Evolutionary conservation across 768 basidiomycete genomes (phyloP).

Genomic region (Mycena filopes): DNA sequence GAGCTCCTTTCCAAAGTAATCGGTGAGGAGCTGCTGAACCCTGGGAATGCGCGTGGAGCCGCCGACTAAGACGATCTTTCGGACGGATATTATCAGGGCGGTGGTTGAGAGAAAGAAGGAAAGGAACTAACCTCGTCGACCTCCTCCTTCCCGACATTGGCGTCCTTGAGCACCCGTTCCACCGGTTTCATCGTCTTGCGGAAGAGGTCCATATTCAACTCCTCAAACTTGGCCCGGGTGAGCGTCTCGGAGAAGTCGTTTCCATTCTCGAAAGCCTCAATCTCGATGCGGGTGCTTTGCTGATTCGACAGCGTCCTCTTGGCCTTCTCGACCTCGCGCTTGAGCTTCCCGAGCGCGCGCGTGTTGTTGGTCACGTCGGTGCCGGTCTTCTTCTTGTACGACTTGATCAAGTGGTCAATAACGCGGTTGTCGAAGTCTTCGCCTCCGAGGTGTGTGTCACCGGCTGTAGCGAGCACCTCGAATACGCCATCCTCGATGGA

Average conservation of each 20-base stretch:
- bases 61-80: constrained; percentile 61
- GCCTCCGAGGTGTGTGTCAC: constrained; percentile 79
- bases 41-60: constrained; percentile 81
- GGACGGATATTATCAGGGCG: neutral
- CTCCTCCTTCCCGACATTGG: constrained; percentile 80
- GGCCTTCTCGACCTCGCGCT: constrained; percentile 78
- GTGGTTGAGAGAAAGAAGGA: neutral
- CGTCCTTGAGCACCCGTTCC: constrained; percentile 85
- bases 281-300: constrained; percentile 65
- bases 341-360: constrained; percentile 75
- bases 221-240: constrained; percentile 87
- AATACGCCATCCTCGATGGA: constrained; percentile 77
- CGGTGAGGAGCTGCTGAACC: constrained; percentile 71
- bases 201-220: constrained; percentile 86
- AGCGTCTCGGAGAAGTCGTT: constrained; percentile 85
- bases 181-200: constrained; percentile 88
- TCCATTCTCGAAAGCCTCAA: constrained; percentile 76
- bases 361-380: constrained; percentile 68
- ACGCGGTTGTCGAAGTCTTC: constrained; percentile 82
- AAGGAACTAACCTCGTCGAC: constrained; percentile 66
- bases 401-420: constrained; percentile 75
- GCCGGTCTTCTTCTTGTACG: constrained; percentile 77
- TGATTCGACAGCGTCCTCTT: constrained; percentile 72
- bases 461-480: constrained; percentile 77
- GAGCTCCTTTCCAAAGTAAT: constrained; percentile 77